Evolutionary conservation across 192 early-diverging fungal genomes (phyloP).

Genomic region (Gryganskiella cystojenkinii): DNA sequence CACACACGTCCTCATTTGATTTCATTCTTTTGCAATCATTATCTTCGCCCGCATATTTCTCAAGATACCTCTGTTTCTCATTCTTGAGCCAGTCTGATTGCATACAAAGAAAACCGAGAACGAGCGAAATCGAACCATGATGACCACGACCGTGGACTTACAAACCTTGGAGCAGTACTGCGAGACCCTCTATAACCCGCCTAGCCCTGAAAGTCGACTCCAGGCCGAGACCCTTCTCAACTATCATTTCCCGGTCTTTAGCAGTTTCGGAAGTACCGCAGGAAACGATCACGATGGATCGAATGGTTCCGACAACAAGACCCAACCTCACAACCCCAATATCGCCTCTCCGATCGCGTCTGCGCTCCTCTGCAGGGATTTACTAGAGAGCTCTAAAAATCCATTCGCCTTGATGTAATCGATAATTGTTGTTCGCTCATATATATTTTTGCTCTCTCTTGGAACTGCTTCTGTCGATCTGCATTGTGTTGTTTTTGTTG

Average conservation of each 20-base stretch:
- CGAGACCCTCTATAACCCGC: conserved; percentile 45
- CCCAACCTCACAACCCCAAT: conserved; percentile 14
- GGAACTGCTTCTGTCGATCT: neutral
- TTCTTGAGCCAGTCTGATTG: neutral
- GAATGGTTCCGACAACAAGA: neutral
- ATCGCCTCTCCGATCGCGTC: conserved; percentile 42
- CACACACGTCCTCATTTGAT: too few relatives aligned
- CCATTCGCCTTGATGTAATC: conserved; percentile 42
- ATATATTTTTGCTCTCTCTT: too few relatives aligned
- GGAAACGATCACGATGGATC: neutral
- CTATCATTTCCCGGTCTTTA: conserved; percentile 44
- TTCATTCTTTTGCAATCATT: too few relatives aligned
- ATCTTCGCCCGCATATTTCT: neutral
- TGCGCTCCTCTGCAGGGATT: conserved; percentile 32
- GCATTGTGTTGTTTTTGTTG: neutral
- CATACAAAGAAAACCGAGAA: neutral
- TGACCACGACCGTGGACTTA: conserved; percentile 30
- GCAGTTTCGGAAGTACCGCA: neutral
- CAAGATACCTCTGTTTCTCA: neutral
- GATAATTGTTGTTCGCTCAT: neutral
- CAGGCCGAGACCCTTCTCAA: conserved; percentile 37
- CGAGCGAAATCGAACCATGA: conserved; percentile 1
- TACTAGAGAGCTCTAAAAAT: conserved; percentile 37
- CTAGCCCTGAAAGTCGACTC: conserved; percentile 16
- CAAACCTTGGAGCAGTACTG: conserved; percentile 38